Evolutionary conservation across 208 protist genomes (phyloP).

Genomic region (Crithidia bombi): DNA sequence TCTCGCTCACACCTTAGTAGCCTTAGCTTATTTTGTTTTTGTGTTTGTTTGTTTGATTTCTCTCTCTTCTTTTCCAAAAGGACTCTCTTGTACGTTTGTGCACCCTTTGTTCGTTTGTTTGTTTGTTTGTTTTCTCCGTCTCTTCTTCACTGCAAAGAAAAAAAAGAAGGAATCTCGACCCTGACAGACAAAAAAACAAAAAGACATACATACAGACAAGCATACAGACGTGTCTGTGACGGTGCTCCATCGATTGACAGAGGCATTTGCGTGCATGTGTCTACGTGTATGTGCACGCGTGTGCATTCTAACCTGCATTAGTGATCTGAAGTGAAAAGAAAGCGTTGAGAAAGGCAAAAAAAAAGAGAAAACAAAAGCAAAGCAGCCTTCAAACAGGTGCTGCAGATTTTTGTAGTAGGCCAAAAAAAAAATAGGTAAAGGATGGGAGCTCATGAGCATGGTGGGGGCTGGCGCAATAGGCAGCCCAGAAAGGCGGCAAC

Average conservation of each 20-base stretch:
- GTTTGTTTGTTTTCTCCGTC: neutral
- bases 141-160: constrained; percentile 1
- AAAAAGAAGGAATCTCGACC: no score
- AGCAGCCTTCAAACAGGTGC: no score
- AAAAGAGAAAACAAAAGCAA: constrained; percentile 9
- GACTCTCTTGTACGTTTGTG: no score
- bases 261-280: neutral
- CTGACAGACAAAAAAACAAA: no score
- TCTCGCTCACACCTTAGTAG: constrained; percentile 31
- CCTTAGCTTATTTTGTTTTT: constrained; percentile 12
- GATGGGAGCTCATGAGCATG: no score
- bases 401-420: no score
- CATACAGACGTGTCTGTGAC: no score
- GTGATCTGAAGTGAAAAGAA: neutral
- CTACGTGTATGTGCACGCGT: constrained; percentile 13
- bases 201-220: neutral
- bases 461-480: no score
- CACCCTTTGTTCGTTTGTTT: neutral
- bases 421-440: neutral
- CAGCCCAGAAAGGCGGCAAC: no score
- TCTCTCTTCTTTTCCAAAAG: neutral
- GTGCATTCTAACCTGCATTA: neutral
- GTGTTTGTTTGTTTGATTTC: neutral
- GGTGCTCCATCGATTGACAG: neutral
- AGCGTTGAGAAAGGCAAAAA: neutral